phyloP scores from a whole-genome alignment of 2,329 filamentous ascomycete genomes.

The Sarocladium strictum region DNA sequence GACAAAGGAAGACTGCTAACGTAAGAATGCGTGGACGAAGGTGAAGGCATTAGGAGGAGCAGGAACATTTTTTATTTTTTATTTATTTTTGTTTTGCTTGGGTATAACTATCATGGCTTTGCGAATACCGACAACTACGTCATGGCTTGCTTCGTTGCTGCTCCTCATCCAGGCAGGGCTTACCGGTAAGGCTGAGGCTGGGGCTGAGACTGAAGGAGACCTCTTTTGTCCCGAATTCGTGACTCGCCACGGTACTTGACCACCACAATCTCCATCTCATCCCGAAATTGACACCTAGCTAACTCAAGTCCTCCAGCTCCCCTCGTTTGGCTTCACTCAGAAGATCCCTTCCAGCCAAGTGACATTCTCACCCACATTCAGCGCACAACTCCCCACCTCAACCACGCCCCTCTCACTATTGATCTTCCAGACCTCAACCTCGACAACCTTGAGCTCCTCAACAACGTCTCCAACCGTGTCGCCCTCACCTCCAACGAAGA shows the following conservation, averaged over 20 bases:
- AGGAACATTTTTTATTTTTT: too few relatives aligned
- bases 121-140: background rate
- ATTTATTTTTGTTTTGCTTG: background rate
- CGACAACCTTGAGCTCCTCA: slow-evolving; percentile 22
- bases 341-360: slow-evolving; percentile 23
- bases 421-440: slow-evolving; percentile 17
- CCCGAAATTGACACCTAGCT: background rate
- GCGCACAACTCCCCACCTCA: slow-evolving; percentile 20
- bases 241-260: background rate
- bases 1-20: too few relatives aligned
- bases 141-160: background rate
- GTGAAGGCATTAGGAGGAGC: too few relatives aligned
- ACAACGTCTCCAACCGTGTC: slow-evolving; percentile 14
- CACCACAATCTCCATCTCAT: background rate
- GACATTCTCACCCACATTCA: slow-evolving; percentile 23
- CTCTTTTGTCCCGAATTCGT: background rate
- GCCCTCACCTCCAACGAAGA: slow-evolving; percentile 23
- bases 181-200: background rate
- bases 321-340: slow-evolving; percentile 25
- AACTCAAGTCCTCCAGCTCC: slow-evolving; percentile 17
- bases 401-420: slow-evolving; percentile 8
- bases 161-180: background rate
- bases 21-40: too few relatives aligned
- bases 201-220: too few relatives aligned
- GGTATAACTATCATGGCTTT: background rate